Conservation (phyloP, 805 yeast genomes). For the Spathaspora girioi region DNA sequence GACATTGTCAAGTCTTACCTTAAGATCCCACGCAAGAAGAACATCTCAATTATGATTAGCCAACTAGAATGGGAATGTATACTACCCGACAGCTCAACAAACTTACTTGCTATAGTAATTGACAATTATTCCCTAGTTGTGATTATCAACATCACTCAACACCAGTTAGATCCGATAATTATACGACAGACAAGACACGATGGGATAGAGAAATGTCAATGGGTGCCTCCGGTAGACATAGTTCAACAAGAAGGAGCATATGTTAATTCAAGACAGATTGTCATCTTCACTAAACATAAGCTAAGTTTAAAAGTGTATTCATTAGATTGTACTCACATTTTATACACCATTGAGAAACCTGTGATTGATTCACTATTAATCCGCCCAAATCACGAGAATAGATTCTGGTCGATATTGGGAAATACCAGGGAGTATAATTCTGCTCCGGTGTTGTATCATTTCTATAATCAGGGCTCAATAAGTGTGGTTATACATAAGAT, state of each 20-base stretch:
- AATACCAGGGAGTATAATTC: slow-evolving; percentile 17
- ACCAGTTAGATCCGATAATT: slow-evolving; percentile 21
- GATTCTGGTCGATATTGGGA: slow-evolving; percentile 32
- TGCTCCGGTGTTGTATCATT: slow-evolving; percentile 21
- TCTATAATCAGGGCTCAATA: slow-evolving; percentile 28
- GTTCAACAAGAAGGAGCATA: slow-evolving; percentile 25
- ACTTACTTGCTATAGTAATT: slow-evolving; percentile 22
- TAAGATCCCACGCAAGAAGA: background rate
- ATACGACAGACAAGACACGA: slow-evolving; percentile 25
- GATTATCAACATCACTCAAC: slow-evolving; percentile 18
- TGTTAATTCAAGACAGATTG: slow-evolving; percentile 29
- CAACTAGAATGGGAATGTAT: slow-evolving; percentile 24
- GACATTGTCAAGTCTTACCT: background rate
- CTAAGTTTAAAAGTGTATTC: slow-evolving; percentile 33
- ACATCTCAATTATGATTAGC: background rate
- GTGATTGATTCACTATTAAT: slow-evolving; percentile 12
- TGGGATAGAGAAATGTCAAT: slow-evolving; percentile 28
- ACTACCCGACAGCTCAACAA: background rate
- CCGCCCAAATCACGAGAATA: slow-evolving; percentile 14
- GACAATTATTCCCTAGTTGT: slow-evolving; percentile 16
- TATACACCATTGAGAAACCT: slow-evolving; percentile 33
- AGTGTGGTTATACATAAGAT: slow-evolving; percentile 23
- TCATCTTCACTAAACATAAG: slow-evolving; percentile 23
- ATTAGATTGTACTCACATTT: slow-evolving; percentile 29
- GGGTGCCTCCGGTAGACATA: slow-evolving; percentile 24